Evolutionary conservation across 805 yeast genomes (phyloP), one percentile per base, ranked within the genome.

Genomic region (Cyberlindnera euphorbiiphila): DNA sequence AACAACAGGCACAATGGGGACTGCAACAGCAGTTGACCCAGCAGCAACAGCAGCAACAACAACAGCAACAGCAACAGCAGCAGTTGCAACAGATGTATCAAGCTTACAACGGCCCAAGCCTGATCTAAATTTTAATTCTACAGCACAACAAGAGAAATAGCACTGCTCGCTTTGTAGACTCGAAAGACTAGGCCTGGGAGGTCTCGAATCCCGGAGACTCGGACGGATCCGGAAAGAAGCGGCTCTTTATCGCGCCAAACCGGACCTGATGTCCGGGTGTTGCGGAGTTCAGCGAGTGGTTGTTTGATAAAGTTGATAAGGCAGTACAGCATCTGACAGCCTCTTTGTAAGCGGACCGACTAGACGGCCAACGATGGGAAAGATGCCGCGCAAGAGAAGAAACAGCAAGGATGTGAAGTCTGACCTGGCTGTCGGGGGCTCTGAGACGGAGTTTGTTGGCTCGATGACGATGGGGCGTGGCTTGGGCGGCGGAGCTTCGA

Each of bases 1-100:
- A 64, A 37, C 60, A 51, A 27, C 61, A 62, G 39, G 75, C 76
- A 6, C 49, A 53, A 20, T 43, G 54, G 17, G 65, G 29, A 11
- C n/a, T 29, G 29, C 52, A 46, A 18, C 53, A 46, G 25, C 51
- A 47, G 27, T 24, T 36, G 27, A 33, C 35, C 25, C 44, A 29
- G 25, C 30, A 29, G 9, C 38, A 37, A 8, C 45, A 34, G 20
- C 47, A 39, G 28, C 43, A 36, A n/a, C 45, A 26, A n/a, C 51
- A 42, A 22, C 32, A 29, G 18, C 46, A 34, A 25, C 47, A 41
- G 24, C 51, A 43, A 30, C 36, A 31, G 11, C 36, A 25, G n/a
- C 43, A 36, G 20, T 43, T 31, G n/a, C 49, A 45, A 25, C 36
- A 32, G 9, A 6, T 34, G 11, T 45, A 41, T 25, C 28, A 38